Evolutionary conservation across 768 basidiomycete genomes (phyloP), one percentile per base, ranked within the genome.

Genomic region (Leccinum imitatum): DNA sequence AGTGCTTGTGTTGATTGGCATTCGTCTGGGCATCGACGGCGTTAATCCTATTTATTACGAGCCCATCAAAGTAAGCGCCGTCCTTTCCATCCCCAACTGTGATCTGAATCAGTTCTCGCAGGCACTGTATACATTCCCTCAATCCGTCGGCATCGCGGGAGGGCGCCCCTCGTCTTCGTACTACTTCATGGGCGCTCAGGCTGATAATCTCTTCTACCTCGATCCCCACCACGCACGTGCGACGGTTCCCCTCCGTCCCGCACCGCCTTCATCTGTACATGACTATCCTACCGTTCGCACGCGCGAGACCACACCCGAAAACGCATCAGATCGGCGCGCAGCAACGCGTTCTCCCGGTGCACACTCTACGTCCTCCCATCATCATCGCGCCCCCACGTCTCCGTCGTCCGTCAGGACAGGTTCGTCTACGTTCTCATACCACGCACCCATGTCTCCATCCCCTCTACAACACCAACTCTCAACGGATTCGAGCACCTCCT

Each of bases 91-190:
- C 17, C 41, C 35, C 50, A 41, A 14, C 47, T 27, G 44, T 17
- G 41, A 53, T 47, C 19, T 44, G 25, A 51, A 59, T 21, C 15
- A 58, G n/a, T 27, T 5, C 23, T 60, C 7, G 6, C 65, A 96
- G 94, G 79, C 83, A 25, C 73, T 98, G 33, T 98, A 95, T 71
- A 91, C 90, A 0, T 93, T 95, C 74, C 95, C 95, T 0, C 96
- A 98, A 76, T 93, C 90, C 2, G 90, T 97, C 39, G 97, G 96
- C 44, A 98, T 99, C 56, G 95, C 96, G 0, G 96, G 97, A 41
- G 96, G 96, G 3, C 84, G 97, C 21, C 97, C 96, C 0, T 91
- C 91, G n/a, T 95, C 93, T 0, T 97, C 95, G 0, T 98, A 97
- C 73, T 99, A 98, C 74, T 99, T 99, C 69, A 91, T 99, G 52